A percentile compares a stretch with the other conserved stretches of the same genome.
phyloP scores from a whole-genome alignment of 495 filamentous ascomycete species.

The Tuber borchii region DNA sequence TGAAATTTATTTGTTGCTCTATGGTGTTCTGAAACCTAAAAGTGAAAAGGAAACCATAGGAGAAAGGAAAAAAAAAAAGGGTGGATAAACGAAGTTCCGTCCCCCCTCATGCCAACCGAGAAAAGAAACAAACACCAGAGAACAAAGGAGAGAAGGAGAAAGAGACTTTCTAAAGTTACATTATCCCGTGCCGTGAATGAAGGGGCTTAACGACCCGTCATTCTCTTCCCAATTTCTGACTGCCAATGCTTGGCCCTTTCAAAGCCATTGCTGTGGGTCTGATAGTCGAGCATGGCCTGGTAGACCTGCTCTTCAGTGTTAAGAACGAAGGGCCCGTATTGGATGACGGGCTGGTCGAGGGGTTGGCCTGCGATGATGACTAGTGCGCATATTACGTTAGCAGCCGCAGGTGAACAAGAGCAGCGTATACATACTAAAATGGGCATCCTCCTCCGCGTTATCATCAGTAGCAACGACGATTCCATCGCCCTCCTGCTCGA shows the following conservation, averaged over 20 bases:
- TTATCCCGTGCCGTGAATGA: not conserved
- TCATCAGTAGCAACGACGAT: slow-evolving; percentile 63
- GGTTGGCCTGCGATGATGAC: slow-evolving; percentile 79
- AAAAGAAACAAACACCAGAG: not conserved
- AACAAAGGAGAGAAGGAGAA: not conserved
- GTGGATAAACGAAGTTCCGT: not conserved
- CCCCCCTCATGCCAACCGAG: not conserved
- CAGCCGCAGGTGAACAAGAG: not conserved
- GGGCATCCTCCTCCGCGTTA: slow-evolving; percentile 57
- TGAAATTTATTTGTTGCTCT: not conserved
- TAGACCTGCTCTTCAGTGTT: slow-evolving; percentile 78
- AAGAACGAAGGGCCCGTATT: slow-evolving; percentile 93
- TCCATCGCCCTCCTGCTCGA: slow-evolving; percentile 70
- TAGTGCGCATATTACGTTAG: slow-evolving; percentile 22
- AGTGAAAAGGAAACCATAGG: not conserved
- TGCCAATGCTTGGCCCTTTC: slow-evolving; percentile 76
- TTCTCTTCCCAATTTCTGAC: slow-evolving; percentile 91
- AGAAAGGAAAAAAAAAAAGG: not conserved
- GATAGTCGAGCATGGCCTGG: slow-evolving; percentile 84
- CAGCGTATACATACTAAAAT: slow-evolving; percentile 52
- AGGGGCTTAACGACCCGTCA: slow-evolving; percentile 40
- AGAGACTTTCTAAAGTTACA: not conserved
- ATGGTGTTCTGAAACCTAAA: not conserved
- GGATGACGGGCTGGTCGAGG: slow-evolving; percentile 84
- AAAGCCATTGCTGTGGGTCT: slow-evolving; percentile 79